Base-by-base conservation (phyloP, 768 basidiomycete species). In the Pisolithus marmoratus region DNA sequence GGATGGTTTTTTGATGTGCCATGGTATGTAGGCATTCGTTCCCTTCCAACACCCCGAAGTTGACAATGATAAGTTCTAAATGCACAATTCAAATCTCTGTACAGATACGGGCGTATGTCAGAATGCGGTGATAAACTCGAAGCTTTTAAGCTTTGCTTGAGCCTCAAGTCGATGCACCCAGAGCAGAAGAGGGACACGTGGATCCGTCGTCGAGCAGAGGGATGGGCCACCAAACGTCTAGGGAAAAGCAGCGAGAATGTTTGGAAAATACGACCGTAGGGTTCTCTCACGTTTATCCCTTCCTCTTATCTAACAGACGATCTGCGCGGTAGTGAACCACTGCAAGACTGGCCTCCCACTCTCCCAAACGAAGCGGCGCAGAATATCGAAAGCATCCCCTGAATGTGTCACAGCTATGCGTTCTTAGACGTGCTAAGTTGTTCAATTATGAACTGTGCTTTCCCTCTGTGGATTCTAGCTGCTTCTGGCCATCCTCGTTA, bases 121-220 rank as follows among this genome's bases (percentile, higher is more conserved):
- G 79, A 83, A 50, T 97, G 94, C 69, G 74, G 72, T 0, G 74
- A 76, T 42, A 94, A 95, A 65, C 77, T 85, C 63, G 85, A 91
- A 52, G 94, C 95, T 60, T 94, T 95, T 78, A 96, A 96, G 70
- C 95, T 90, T 69, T 99, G 95, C 70, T 73, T 95, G 74, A 85
- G 83, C 54, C 72, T 87, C 54, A 95, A 93, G 69, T 75, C 80
- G 12, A 72, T 90, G 68, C 78, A 85, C 48, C 82, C 84, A 15
- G 92, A 94, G 51, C 80, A 84, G 60, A 81, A 82, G 63, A 77
- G 87, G 27, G 82, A 90, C 47, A 81, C 82, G 4, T 99, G 94
- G 94, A 83, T 98, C 51, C 77, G 74, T 46, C 76, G 87, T 17
- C 76, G 90, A 49, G 95, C 95, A 2, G 91, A 94, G 65, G 94